These are phyloP conservation scores for Rheum nobile DNA, from an alignment of 148 eudicot species.

Conservation along the genomic window DNA sequence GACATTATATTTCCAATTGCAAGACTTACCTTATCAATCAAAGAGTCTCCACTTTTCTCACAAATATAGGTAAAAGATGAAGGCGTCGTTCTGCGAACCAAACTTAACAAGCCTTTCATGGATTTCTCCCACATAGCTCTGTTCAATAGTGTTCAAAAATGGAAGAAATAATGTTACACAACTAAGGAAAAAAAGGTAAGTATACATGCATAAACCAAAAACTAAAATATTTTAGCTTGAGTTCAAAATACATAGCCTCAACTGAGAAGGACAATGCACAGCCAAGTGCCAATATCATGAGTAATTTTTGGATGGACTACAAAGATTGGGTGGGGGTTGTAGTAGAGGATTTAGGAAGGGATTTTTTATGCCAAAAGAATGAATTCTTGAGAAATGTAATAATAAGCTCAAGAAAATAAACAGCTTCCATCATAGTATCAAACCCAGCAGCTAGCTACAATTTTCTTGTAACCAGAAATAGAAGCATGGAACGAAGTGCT, in stretches of 20 bases:
- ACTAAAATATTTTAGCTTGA: not conserved
- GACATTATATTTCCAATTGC: not conserved
- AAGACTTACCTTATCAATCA: conserved; percentile 57
- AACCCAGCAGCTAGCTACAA: not conserved
- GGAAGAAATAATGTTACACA: not conserved
- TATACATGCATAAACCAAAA: not conserved
- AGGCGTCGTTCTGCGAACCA: conserved; percentile 75
- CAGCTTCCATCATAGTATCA: not conserved
- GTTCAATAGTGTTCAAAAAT: conserved; percentile 14
- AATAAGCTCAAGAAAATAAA: too few relatives aligned
- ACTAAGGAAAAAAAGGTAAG: not conserved
- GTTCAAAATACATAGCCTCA: not conserved
- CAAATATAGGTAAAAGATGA: conserved; percentile 78
- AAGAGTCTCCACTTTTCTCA: conserved; percentile 63
- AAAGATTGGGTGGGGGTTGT: too few relatives aligned
- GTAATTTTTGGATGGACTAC: too few relatives aligned
- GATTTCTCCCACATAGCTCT: conserved; percentile 99
- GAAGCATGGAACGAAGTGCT: not conserved
- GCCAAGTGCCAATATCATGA: too few relatives aligned
- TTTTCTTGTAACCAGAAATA: not conserved
- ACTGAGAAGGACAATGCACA: too few relatives aligned
- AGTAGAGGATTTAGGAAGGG: too few relatives aligned
- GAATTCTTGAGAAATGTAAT: too few relatives aligned
- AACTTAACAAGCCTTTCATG: conserved; percentile 72
- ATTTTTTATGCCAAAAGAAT: too few relatives aligned